Percentiles rank a stretch among this genome's conserved stretches.
Evolutionary conservation across 495 filamentous ascomycete species (phyloP).

Genomic region (Aspergillus affinis): DNA sequence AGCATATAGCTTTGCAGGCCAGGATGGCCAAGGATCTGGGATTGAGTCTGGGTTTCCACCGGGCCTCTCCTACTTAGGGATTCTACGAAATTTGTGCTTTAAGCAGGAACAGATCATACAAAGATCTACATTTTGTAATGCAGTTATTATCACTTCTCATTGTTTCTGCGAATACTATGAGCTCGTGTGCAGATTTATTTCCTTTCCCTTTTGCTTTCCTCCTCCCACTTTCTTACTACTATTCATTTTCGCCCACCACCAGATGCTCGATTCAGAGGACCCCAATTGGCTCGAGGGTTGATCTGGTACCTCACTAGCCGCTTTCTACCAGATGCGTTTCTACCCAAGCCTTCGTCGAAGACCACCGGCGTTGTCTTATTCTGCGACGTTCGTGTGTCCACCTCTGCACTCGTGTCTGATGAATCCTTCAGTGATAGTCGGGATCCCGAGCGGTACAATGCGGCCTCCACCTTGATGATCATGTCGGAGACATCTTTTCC

Average conservation of each 20-base stretch:
- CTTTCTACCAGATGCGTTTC: slow-evolving; percentile 53
- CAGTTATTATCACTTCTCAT: too few relatives aligned
- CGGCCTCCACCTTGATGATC: slow-evolving; percentile 46
- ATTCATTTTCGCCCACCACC: slow-evolving; percentile 8
- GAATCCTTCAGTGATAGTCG: slow-evolving; percentile 16
- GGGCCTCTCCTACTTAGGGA: too few relatives aligned
- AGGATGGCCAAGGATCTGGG: too few relatives aligned
- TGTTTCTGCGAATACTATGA: too few relatives aligned
- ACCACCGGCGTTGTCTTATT: slow-evolving; percentile 44
- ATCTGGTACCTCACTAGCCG: slow-evolving; percentile 79
- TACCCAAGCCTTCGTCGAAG: slow-evolving; percentile 80
- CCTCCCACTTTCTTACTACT: neutral
- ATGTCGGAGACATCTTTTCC: slow-evolving; percentile 39
- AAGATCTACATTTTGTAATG: too few relatives aligned
- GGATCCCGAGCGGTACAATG: slow-evolving; percentile 42
- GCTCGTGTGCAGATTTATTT: too few relatives aligned
- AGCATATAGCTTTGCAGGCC: too few relatives aligned
- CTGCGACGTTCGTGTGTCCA: neutral
- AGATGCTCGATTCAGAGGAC: slow-evolving; percentile 74
- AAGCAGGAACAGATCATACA: too few relatives aligned
- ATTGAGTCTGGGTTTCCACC: too few relatives aligned
- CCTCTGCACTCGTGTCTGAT: neutral
- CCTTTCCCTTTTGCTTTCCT: too few relatives aligned
- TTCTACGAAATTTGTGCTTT: too few relatives aligned
- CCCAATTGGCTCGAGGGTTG: slow-evolving; percentile 91